These are phyloP conservation scores for Cystofilobasidium bisporidii DNA, from an alignment of 768 basidiomycete species.

Conservation along the genomic window DNA sequence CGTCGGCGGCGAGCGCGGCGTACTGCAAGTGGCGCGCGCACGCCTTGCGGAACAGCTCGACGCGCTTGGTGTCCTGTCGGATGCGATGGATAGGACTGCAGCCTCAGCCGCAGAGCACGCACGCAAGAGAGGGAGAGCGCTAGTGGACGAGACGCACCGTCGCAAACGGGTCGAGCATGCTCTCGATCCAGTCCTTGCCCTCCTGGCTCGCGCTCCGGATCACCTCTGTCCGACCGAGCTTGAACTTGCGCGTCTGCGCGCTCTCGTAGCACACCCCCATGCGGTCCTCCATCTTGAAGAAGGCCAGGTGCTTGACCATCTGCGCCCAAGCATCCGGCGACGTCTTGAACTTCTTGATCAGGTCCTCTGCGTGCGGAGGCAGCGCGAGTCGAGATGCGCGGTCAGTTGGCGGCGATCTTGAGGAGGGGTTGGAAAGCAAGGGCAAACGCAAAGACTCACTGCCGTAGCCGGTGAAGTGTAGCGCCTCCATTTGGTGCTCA, in stretches of 20 bases:
- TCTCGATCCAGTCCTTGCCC: conserved; percentile 72
- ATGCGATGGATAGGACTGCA: not conserved
- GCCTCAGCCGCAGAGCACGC: not conserved
- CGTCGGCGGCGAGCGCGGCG: conserved; percentile 82
- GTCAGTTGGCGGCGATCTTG: not conserved
- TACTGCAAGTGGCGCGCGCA: conserved; percentile 77
- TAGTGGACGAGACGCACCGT: not conserved
- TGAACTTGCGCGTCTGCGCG: conserved; percentile 85
- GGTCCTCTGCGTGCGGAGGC: not conserved
- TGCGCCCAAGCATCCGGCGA: conserved; percentile 95
- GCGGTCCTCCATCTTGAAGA: conserved; percentile 65
- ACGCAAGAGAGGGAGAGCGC: too few relatives aligned
- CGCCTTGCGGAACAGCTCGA: conserved; percentile 62
- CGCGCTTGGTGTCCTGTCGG: conserved; percentile 50
- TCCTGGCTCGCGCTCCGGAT: conserved; percentile 77
- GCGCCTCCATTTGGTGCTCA: conserved; percentile 68
- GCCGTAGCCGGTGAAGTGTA: conserved; percentile 82
- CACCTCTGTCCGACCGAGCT: conserved; percentile 86
- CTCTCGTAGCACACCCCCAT: conserved; percentile 84
- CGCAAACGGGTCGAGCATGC: conserved; percentile 57
- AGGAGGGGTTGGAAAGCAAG: not conserved
- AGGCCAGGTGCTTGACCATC: conserved; percentile 90
- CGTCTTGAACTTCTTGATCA: conserved; percentile 53
- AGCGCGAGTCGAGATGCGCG: not conserved
- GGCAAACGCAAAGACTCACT: conserved; percentile 34